Conservation (phyloP, 305 asterid species). For the Rubia balearica region DNA sequence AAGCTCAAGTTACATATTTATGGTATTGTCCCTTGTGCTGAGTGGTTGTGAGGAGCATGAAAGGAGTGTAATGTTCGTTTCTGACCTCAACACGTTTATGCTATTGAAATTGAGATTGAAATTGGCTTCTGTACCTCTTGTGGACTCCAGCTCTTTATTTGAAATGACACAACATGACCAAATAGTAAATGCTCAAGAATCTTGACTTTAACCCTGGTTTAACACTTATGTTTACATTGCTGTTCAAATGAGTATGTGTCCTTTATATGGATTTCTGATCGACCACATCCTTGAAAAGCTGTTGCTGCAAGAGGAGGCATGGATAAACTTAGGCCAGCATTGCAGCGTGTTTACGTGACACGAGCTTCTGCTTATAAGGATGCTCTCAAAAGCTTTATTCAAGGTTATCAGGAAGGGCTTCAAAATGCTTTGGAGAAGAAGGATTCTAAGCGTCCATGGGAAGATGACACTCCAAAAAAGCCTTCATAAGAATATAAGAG, state of each 20-base stretch:
- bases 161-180: background rate
- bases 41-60: background rate
- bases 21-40: background rate
- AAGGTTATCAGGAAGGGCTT: slow-evolving; percentile 91
- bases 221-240: background rate
- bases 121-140: background rate
- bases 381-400: slow-evolving; percentile 73
- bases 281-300: slow-evolving; percentile 29
- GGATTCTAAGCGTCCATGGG: slow-evolving; percentile 33
- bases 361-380: slow-evolving; percentile 89
- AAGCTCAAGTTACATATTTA: background rate
- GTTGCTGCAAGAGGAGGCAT: slow-evolving; percentile 94
- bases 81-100: background rate
- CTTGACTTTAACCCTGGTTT: background rate
- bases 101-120: background rate
- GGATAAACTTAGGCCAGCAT: slow-evolving; percentile 78
- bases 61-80: background rate
- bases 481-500: slow-evolving; percentile 21
- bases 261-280: slow-evolving; percentile 14
- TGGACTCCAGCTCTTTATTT: slow-evolving; percentile 1
- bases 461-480: slow-evolving; percentile 34
- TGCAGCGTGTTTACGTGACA: slow-evolving; percentile 92
- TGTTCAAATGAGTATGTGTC: background rate
- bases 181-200: background rate
- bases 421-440: slow-evolving; percentile 72